Base-by-base conservation (phyloP, 2,329 filamentous ascomycete species). In the Aspergillus sp. region DNA sequence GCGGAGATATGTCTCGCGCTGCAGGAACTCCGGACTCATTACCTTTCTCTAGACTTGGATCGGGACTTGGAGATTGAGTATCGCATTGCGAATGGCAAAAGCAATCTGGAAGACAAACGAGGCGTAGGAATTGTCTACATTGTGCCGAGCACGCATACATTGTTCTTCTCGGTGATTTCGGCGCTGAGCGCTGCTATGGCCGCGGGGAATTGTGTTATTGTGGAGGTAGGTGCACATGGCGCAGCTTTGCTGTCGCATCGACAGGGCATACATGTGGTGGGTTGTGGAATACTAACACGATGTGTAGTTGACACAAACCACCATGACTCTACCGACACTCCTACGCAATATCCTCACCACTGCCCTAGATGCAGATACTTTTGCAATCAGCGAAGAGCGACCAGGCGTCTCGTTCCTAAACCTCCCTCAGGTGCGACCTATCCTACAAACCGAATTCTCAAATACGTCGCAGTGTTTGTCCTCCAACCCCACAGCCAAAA, bases 181-280 rank as follows among this genome's bases (percentile, higher is more conserved):
- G 77, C 81, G 0, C 54, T 84, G 45, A 76, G 75, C 36, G 77
- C 81, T 4, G 81, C 82, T 7, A 63, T 85, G 31, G 77, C 79
- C 1, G 80, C 81, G 12, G 83, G 82, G 0, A 84, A 83, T 58
- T 84, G 81, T 63, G 74, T 83, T 3, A 72, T 80, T 32, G 50
- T 85, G 11, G 78, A 83, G 72, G 81, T 83, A 59, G 65, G 72
- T 55, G 26, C 26, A 29, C 7, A 29, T 29, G 9, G 2, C 9
- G 26, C 26, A 29, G 26, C 26, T 29, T 5, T 26, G 26, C 4
- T 29, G 26, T 29, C 20, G 20, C 20, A 20, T 20, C 20, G 20
- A 20, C 20, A 20, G 20, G 20, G 20, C 20, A 20, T 20, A 20
- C 20, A 20, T 20, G 20, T 20, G 20, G 20, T 20, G 20, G 20